Evolutionary conservation across 1,284 basidiomycete genomes (phyloP), one percentile per base, ranked within the genome.

Genomic region (Xerocomus amazonicus): DNA sequence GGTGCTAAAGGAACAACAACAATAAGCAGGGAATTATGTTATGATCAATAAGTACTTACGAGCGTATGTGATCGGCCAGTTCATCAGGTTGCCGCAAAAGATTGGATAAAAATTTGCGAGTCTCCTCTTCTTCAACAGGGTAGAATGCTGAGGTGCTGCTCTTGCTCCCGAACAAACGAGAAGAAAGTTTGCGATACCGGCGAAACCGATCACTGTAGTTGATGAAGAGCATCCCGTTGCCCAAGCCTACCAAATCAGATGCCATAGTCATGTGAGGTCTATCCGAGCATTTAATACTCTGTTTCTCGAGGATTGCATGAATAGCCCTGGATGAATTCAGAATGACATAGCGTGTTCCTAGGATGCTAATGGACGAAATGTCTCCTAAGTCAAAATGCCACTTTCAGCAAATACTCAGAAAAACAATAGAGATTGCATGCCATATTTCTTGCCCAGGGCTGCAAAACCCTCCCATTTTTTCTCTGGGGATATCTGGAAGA

Each of bases 401-500:
- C 27, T 5, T 4, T n/a, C 17, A 9, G 19, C 13, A 7, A n/a
- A 13, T 19, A 9, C 26, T 14, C 16, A 10, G 23, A 14, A 23
- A 23, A 23, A 23, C 12, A 6, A 28, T 16, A 6, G 13, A 16
- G 13, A 12, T 7, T 3, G 3, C 38, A 4, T 28, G n/a, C 45
- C 45, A 34, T 47, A 40, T 27, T 68, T 68, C 39, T 63, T 59
- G 17, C 74, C 68, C 75, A 77, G 73, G 23, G 75, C 61, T 7
- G 72, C 65, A 52, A 74, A 79, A 0, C 66, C 67, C 28, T 73
- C 60, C 76, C 76, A 78, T 12, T 67, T 68, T 43, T 65, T 65
- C 37, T 66, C 55, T 1, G 58, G 50, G 0, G 76, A 70, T 61
- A 79, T 66, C 43, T 74, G 68, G 32, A 70, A 57, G 12, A 73